phyloP scores from a whole-genome alignment of 768 basidiomycete genomes.

The Trametes elegans region DNA sequence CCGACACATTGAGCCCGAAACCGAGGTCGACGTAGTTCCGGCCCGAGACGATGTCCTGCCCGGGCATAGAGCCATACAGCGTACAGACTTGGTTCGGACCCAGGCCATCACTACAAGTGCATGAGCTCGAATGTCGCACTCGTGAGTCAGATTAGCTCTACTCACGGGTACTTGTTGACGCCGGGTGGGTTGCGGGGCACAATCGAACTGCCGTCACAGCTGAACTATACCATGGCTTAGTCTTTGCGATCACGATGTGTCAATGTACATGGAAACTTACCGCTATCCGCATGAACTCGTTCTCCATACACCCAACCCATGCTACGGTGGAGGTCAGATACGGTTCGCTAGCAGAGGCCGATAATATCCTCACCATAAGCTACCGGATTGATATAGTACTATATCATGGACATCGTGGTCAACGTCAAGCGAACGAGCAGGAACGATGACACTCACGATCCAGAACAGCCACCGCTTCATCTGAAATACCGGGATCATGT shows the following conservation, averaged over 20 bases:
- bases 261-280: slow-evolving; percentile 39
- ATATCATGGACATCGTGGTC: neutral
- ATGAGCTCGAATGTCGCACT: slow-evolving; percentile 26
- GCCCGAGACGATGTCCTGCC: slow-evolving; percentile 56
- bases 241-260: slow-evolving; percentile 1
- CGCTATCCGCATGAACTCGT: slow-evolving; percentile 74
- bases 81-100: slow-evolving; percentile 79
- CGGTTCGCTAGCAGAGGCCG: neutral
- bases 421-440: slow-evolving; percentile 10
- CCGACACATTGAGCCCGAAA: slow-evolving; percentile 45
- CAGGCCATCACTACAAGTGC: slow-evolving; percentile 40
- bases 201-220: slow-evolving; percentile 63
- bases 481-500: slow-evolving; percentile 60
- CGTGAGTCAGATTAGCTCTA: slow-evolving; percentile 21
- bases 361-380: slow-evolving; percentile 49
- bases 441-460: slow-evolving; percentile 51
- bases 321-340: slow-evolving; percentile 34
- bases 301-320: slow-evolving; percentile 79
- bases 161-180: slow-evolving; percentile 60
- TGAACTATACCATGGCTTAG: slow-evolving; percentile 38
- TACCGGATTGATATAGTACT: slow-evolving; percentile 81
- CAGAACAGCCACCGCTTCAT: slow-evolving; percentile 88
- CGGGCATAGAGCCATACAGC: slow-evolving; percentile 60
- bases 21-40: slow-evolving; percentile 57
- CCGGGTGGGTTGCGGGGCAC: slow-evolving; percentile 63